phyloP scores from a whole-genome alignment of 208 protist species.

The Acanthamoeba divionensis region DNA sequence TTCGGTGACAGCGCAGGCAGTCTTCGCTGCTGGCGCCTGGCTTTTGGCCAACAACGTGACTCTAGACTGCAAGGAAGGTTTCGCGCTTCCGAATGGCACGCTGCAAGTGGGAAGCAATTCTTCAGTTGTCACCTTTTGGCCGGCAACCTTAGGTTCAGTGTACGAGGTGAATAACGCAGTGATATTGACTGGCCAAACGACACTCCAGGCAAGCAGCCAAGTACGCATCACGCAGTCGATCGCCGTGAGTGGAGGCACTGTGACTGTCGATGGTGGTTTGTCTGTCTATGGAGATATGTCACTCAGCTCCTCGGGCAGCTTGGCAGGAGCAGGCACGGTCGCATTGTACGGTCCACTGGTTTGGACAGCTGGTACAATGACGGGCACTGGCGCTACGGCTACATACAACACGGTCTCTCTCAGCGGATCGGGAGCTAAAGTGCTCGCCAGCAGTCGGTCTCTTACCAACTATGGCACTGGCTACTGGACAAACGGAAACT shows the following conservation, averaged over 20 bases:
- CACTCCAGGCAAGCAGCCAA: not conserved
- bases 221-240: not conserved
- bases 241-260: conserved; percentile 14
- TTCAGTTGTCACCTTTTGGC: not conserved
- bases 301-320: conserved; percentile 43
- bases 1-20: not conserved
- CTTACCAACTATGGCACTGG: not conserved
- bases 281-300: conserved; percentile 1
- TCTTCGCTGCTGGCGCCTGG: not conserved
- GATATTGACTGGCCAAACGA: too few species aligned
- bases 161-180: too few species aligned
- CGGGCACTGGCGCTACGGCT: conserved; percentile 11
- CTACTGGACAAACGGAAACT: conserved; percentile 24
- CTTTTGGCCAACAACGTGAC: not conserved
- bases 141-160: too few species aligned
- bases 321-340: conserved; percentile 1
- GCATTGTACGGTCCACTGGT: not conserved
- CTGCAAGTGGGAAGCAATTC: not conserved
- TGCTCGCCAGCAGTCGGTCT: not conserved
- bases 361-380: conserved; percentile 17
- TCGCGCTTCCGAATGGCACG: not conserved
- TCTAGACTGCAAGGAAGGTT: not conserved
- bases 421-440: conserved; percentile 6
- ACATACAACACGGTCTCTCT: conserved; percentile 18
- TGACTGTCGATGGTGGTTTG: not conserved